phyloP scores from a whole-genome alignment of 176 grass and related monocot genomes.

The Avena sativa region DNA sequence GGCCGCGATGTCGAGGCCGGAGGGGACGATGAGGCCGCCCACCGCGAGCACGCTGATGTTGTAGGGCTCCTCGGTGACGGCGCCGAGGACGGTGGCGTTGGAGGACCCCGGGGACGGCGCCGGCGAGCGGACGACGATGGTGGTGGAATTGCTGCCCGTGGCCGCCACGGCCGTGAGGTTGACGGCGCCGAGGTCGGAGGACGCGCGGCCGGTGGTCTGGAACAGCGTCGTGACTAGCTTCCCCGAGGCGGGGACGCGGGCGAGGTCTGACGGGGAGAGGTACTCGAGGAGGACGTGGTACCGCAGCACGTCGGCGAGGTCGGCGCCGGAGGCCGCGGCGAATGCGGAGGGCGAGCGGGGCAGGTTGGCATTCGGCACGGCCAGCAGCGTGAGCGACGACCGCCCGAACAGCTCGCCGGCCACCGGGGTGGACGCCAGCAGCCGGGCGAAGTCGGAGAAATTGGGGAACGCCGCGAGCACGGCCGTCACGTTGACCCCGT shows the following conservation, averaged over 20 bases:
- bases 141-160: conserved; percentile 20
- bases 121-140: conserved; percentile 70
- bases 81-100: conserved; percentile 74
- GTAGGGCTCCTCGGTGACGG: conserved; percentile 73
- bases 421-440: conserved; percentile 62
- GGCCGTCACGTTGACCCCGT: conserved; percentile 68
- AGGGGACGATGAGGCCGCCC: conserved; percentile 72
- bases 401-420: conserved; percentile 61
- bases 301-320: conserved; percentile 87
- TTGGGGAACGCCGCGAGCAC: conserved; percentile 70
- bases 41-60: conserved; percentile 88
- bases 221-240: conserved; percentile 91
- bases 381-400: conserved; percentile 87
- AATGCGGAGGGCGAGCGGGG: conserved; percentile 59
- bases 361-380: conserved; percentile 74
- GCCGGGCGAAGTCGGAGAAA: conserved; percentile 61
- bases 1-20: conserved; percentile 76
- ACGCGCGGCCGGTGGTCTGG: conserved; percentile 93
- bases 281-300: conserved; percentile 98
- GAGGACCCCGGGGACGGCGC: conserved; percentile 60
- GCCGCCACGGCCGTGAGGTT: conserved; percentile 66
- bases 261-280: conserved; percentile 79
- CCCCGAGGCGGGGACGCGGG: conserved; percentile 55
- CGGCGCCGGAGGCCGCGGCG: conserved; percentile 66
- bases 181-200: conserved; percentile 80